These are phyloP conservation scores for Paramecium octaurelia DNA, from an alignment of 73 alveolate species.

Conservation along the genomic window DNA sequence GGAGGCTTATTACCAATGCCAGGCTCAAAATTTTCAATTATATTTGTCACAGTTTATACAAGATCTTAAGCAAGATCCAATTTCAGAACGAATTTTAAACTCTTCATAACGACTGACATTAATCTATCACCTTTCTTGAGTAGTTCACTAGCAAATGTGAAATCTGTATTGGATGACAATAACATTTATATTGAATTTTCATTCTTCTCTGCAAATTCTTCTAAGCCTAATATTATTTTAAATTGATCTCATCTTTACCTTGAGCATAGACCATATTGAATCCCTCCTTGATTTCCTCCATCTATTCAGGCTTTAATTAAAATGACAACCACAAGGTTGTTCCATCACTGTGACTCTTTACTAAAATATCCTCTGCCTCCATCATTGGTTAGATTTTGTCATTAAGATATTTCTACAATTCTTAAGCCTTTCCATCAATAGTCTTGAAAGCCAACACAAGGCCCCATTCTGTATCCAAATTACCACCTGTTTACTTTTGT, in stretches of 20 bases:
- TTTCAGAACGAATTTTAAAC: neutral
- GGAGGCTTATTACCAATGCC: conserved; percentile 13
- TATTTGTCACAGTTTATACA: neutral
- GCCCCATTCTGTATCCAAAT: conserved; percentile 21
- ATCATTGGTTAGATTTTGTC: neutral
- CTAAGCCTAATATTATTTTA: neutral
- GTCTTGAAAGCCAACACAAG: neutral
- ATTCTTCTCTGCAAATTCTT: conserved; percentile 10
- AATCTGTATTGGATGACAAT: neutral
- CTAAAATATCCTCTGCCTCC: neutral
- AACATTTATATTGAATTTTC: neutral
- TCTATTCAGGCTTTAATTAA: neutral
- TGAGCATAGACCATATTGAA: conserved; percentile 29
- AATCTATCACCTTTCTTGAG: conserved; percentile 20
- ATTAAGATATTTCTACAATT: neutral
- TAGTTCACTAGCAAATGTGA: neutral
- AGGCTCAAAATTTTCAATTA: conserved; percentile 10
- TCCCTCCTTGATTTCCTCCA: neutral
- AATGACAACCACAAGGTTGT: neutral
- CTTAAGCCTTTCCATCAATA: neutral
- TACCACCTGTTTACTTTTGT: neutral
- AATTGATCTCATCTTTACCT: neutral
- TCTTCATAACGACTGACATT: neutral
- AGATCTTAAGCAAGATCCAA: neutral
- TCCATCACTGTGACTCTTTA: neutral